Evolutionary conservation across 2,329 filamentous ascomycete genomes (phyloP).

Genomic region (Aspergillus sp.): DNA sequence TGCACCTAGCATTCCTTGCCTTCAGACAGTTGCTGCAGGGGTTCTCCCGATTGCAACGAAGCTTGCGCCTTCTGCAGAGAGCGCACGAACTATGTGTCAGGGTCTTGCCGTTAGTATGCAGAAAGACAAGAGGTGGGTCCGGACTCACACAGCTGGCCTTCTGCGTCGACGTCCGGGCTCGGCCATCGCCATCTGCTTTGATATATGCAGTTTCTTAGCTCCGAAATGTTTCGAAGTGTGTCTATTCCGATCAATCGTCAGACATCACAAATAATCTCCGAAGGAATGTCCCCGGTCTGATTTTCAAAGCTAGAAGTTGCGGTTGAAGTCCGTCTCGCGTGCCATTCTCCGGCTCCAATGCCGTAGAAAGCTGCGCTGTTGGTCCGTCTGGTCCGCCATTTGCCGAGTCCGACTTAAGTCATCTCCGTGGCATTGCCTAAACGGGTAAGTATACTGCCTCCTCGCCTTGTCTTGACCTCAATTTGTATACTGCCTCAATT

Average conservation of each 20-base stretch:
- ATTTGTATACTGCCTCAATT: too few relatives aligned
- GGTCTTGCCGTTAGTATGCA: constrained; percentile 8
- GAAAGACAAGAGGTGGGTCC: background rate
- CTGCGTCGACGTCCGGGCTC: constrained; percentile 39
- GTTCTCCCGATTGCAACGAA: constrained; percentile 59
- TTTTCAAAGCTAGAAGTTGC: constrained; percentile 19
- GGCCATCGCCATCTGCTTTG: constrained; percentile 15
- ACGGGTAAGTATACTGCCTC: too few relatives aligned
- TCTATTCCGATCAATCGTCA: background rate
- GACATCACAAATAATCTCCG: background rate
- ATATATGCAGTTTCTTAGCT: background rate
- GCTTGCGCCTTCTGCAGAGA: constrained; percentile 61
- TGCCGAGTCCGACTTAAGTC: background rate
- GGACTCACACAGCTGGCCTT: constrained; percentile 46
- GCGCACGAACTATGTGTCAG: constrained; percentile 51
- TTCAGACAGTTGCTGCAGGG: constrained; percentile 63
- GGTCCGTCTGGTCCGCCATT: constrained; percentile 1
- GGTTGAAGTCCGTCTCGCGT: constrained; percentile 18
- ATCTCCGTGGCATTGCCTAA: background rate
- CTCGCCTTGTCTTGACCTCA: background rate
- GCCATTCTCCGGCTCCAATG: constrained; percentile 25
- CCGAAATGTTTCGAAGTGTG: too few relatives aligned
- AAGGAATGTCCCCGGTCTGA: background rate
- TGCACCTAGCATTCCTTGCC: constrained; percentile 24
- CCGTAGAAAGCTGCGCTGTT: background rate